phyloP scores from a whole-genome alignment of 768 basidiomycete genomes.

The Mycena belliarum region DNA sequence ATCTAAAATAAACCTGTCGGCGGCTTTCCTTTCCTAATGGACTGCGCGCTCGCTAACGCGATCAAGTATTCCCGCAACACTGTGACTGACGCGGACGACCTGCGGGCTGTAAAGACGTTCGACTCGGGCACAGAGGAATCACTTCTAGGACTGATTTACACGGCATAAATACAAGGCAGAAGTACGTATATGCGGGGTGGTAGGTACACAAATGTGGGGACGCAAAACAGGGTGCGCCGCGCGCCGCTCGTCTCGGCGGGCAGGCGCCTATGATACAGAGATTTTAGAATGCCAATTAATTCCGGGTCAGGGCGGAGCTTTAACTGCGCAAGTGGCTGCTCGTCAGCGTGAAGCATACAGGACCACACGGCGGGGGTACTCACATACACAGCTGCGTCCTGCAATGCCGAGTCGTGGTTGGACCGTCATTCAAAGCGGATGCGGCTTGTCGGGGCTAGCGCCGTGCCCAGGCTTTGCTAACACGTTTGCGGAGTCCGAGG shows the following conservation, averaged over 20 bases:
- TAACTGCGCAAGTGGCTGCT: background rate
- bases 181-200: background rate
- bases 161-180: background rate
- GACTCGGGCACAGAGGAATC: no score
- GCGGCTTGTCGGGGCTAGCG: background rate
- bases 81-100: no score
- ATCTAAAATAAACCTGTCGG: no score
- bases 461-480: slow-evolving; percentile 21
- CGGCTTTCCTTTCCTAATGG: no score
- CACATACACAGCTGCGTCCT: no score
- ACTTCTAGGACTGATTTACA: background rate
- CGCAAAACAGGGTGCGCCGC: background rate
- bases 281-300: background rate
- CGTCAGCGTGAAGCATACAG: no score
- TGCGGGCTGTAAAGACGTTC: no score
- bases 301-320: background rate
- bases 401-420: background rate
- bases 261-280: slow-evolving; percentile 4
- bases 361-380: background rate
- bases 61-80: no score
- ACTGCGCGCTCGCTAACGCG: no score
- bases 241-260: no score
- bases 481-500: slow-evolving; percentile 13
- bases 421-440: background rate
- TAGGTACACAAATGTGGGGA: slow-evolving; percentile 7